Percentiles rank a stretch among this genome's conserved stretches.
These are phyloP conservation scores for Suillus discolor DNA, from an alignment of 768 basidiomycete genomes.

Conservation along the genomic window DNA sequence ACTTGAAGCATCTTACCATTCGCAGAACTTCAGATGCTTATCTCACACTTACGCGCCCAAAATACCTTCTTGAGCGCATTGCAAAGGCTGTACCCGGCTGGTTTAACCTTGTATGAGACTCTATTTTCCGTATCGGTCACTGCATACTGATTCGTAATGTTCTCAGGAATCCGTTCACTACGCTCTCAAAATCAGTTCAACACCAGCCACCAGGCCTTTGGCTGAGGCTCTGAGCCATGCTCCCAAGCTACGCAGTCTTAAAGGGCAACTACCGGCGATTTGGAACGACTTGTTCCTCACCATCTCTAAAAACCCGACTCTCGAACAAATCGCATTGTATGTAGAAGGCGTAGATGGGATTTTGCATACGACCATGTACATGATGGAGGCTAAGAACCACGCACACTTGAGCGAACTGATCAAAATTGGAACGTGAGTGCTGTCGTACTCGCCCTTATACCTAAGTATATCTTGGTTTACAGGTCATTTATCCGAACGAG, in stretches of 20 bases:
- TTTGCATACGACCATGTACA: slow-evolving; percentile 54
- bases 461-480: neutral
- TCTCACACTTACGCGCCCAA: slow-evolving; percentile 52
- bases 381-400: slow-evolving; percentile 57
- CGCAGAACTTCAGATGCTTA: slow-evolving; percentile 55
- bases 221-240: slow-evolving; percentile 42
- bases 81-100: slow-evolving; percentile 47
- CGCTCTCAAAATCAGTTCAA: slow-evolving; percentile 57
- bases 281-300: slow-evolving; percentile 59
- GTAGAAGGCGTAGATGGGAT: slow-evolving; percentile 34
- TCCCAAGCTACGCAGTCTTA: slow-evolving; percentile 48
- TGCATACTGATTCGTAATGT: slow-evolving; percentile 10
- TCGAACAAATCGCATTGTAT: slow-evolving; percentile 48
- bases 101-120: slow-evolving; percentile 48
- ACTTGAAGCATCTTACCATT: slow-evolving; percentile 50
- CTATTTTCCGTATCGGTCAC: slow-evolving; percentile 6
- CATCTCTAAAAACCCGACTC: slow-evolving; percentile 48
- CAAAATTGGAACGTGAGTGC: slow-evolving; percentile 51
- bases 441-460: slow-evolving; percentile 13
- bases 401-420: slow-evolving; percentile 55
- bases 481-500: slow-evolving; percentile 40
- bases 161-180: slow-evolving; percentile 54
- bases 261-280: slow-evolving; percentile 56
- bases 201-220: slow-evolving; percentile 26
- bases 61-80: slow-evolving; percentile 46